Percentiles rank a stretch among this genome's conserved stretches.
Conservation (phyloP, 2,329 filamentous ascomycete genomes). For the Xylariaceae sp. region DNA sequence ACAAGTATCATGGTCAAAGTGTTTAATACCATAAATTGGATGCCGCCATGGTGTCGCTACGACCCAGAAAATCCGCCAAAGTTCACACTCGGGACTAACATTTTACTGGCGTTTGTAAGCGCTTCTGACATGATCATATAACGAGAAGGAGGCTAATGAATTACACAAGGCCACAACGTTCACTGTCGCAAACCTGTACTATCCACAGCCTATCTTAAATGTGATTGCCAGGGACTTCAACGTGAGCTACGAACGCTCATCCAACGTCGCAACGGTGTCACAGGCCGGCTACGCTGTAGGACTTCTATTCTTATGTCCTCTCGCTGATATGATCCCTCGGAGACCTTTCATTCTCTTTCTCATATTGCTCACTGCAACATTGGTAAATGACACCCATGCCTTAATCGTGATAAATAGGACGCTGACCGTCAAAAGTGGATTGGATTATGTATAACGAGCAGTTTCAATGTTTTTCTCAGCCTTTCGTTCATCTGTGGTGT, state of each 20-base stretch:
- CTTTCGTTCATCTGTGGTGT: constrained; percentile 59
- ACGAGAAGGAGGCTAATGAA: too few relatives aligned
- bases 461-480: constrained; percentile 55
- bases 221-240: constrained; percentile 60
- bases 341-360: constrained; percentile 59
- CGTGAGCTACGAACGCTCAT: constrained; percentile 58
- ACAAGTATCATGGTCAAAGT: constrained; percentile 19
- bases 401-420: not conserved
- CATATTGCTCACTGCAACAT: constrained; percentile 57
- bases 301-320: constrained; percentile 60
- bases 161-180: constrained; percentile 48
- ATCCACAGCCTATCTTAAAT: constrained; percentile 64
- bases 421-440: constrained; percentile 43
- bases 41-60: constrained; percentile 65
- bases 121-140: too few relatives aligned
- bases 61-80: constrained; percentile 60
- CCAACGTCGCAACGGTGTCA: constrained; percentile 58
- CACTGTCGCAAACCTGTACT: constrained; percentile 67
- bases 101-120: constrained; percentile 63
- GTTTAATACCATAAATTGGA: constrained; percentile 46
- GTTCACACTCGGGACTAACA: constrained; percentile 65
- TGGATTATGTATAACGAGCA: constrained; percentile 58
- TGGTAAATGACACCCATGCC: constrained; percentile 41
- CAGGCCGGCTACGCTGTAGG: constrained; percentile 67
- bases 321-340: constrained; percentile 58